Evolutionary conservation across 2,329 filamentous ascomycete species (phyloP).

Genomic region (Paecilomyces formosus): DNA sequence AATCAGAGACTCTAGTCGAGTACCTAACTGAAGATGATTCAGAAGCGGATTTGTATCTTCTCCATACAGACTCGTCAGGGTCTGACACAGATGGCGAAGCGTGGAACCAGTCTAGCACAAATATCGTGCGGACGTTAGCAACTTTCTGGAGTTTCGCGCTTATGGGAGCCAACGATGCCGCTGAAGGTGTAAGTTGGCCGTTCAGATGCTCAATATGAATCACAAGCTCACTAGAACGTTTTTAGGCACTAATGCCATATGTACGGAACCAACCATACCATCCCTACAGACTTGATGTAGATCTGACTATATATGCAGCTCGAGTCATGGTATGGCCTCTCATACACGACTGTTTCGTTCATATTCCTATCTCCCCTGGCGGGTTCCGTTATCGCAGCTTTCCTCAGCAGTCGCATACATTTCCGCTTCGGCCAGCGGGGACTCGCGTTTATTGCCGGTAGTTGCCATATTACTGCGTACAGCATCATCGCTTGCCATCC

Average conservation of each 20-base stretch:
- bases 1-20: not conserved
- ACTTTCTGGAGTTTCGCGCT: constrained; percentile 53
- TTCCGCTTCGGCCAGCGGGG: constrained; percentile 57
- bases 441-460: constrained; percentile 57
- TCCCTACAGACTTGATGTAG: not conserved
- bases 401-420: constrained; percentile 39
- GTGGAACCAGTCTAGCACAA: constrained; percentile 46
- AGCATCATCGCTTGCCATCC: constrained; percentile 56
- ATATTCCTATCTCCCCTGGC: constrained; percentile 43
- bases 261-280: constrained; percentile 26
- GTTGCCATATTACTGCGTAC: constrained; percentile 20
- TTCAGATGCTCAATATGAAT: not conserved
- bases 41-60: not conserved
- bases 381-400: constrained; percentile 41
- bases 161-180: constrained; percentile 53
- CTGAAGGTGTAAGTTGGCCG: constrained; percentile 46
- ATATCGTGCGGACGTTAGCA: constrained; percentile 43
- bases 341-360: constrained; percentile 43
- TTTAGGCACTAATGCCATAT: constrained; percentile 45
- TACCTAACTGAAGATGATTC: not conserved
- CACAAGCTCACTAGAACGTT: constrained; percentile 4
- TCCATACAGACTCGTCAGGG: not conserved
- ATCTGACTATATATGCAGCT: constrained; percentile 30
- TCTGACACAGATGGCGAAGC: constrained; percentile 21
- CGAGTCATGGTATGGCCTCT: constrained; percentile 39